Conservation (phyloP, 176 grass and related monocot genomes). For the Oryza brachyantha region DNA sequence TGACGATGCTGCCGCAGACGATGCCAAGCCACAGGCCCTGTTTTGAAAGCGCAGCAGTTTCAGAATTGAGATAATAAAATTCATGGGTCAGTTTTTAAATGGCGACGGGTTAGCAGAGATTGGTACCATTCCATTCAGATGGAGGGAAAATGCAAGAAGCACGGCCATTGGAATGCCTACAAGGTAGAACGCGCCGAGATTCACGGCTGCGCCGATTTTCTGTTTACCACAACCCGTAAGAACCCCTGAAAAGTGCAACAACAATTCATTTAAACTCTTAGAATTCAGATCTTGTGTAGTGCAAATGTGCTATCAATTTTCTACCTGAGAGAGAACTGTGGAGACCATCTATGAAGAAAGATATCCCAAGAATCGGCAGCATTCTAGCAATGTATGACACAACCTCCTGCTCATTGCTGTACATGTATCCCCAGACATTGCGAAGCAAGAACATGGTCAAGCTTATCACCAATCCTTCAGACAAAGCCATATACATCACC, state of each 20-base stretch:
- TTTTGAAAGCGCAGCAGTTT: not conserved
- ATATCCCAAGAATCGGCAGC: constrained; percentile 30
- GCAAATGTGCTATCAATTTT: too few relatives aligned
- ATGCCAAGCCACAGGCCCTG: constrained; percentile 34
- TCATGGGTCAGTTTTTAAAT: not conserved
- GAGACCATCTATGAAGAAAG: constrained; percentile 25
- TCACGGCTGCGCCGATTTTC: constrained; percentile 11
- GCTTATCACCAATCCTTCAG: constrained; percentile 12
- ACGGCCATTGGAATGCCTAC: constrained; percentile 26
- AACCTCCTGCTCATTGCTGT: constrained; percentile 35
- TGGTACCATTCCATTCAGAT: constrained; percentile 37
- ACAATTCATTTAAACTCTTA: not conserved
- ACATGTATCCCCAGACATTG: constrained; percentile 26
- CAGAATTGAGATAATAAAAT: not conserved
- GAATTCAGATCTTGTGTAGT: not conserved
- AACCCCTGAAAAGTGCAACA: not conserved
- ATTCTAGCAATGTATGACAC: constrained; percentile 29
- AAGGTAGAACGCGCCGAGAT: constrained; percentile 34
- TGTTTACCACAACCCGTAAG: constrained; percentile 25
- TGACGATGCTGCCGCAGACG: constrained; percentile 30
- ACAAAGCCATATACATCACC: constrained; percentile 29
- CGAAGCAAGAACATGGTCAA: constrained; percentile 27
- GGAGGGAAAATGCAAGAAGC: constrained; percentile 22
- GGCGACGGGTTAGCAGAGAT: not conserved
- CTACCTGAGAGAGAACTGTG: constrained; percentile 36